Conservation (phyloP, 2,329 filamentous ascomycete genomes). For the Aspergillus tubingensis region DNA sequence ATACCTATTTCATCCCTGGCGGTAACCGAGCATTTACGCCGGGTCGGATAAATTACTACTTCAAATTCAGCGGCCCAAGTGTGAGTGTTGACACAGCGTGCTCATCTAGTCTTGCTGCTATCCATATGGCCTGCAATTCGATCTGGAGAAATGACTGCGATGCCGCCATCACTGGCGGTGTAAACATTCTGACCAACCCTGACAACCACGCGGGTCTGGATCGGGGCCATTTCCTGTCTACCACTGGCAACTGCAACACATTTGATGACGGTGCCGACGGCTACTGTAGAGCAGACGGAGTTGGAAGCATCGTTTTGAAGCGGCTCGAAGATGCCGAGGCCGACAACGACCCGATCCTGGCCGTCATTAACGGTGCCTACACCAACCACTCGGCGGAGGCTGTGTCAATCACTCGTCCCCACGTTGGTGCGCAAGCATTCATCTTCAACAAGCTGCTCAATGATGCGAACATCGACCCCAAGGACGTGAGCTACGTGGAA, state of each 20-base stretch:
- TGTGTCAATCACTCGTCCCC: constrained; percentile 81
- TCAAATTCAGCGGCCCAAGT: constrained; percentile 74
- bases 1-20: constrained; percentile 68
- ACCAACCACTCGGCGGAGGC: constrained; percentile 85
- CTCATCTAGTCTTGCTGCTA: constrained; percentile 71
- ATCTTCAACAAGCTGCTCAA: constrained; percentile 71
- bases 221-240: constrained; percentile 72
- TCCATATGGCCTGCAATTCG: constrained; percentile 71
- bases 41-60: constrained; percentile 60
- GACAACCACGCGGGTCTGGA: constrained; percentile 77
- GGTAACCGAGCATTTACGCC: constrained; percentile 56
- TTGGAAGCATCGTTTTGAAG: constrained; percentile 75
- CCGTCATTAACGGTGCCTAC: constrained; percentile 71
- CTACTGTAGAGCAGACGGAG: constrained; percentile 78
- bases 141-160: constrained; percentile 77
- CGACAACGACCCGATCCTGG: constrained; percentile 70
- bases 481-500: constrained; percentile 80
- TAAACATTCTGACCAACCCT: constrained; percentile 76
- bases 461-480: constrained; percentile 72
- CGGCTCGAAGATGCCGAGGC: constrained; percentile 74
- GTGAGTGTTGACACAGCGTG: constrained; percentile 78
- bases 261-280: constrained; percentile 80
- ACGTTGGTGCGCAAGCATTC: constrained; percentile 73
- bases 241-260: constrained; percentile 72
- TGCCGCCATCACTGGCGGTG: constrained; percentile 75